A percentile compares a stretch with the other conserved stretches of the same genome.
Conservation (phyloP, 2,329 filamentous ascomycete genomes). For the Fusarium abutilonis region DNA sequence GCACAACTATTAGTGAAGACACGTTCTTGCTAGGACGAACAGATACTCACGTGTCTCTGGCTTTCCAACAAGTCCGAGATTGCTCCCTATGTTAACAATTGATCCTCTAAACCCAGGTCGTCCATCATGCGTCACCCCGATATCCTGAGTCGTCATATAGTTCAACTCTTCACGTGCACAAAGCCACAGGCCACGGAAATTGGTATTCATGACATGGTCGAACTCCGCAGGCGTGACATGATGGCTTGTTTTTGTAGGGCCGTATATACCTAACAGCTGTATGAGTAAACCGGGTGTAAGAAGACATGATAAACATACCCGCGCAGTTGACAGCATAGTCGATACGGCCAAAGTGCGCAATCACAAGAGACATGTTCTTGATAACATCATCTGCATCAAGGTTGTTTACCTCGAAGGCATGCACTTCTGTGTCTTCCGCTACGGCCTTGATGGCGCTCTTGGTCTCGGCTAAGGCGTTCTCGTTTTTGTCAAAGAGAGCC, state of each 20-base stretch:
- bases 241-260: conserved; percentile 50
- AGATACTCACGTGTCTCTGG: conserved; percentile 52
- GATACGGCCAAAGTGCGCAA: conserved; percentile 52
- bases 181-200: conserved; percentile 58
- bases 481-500: conserved; percentile 53
- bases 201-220: conserved; percentile 54
- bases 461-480: conserved; percentile 48
- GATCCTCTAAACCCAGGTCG: conserved; percentile 51
- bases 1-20: background rate
- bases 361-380: conserved; percentile 46
- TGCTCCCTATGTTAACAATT: conserved; percentile 58
- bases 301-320: conserved; percentile 39
- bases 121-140: conserved; percentile 54
- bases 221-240: conserved; percentile 52
- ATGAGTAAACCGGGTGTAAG: background rate
- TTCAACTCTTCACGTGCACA: conserved; percentile 55
- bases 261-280: conserved; percentile 49
- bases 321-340: conserved; percentile 60
- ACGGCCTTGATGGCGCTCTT: conserved; percentile 7
- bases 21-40: rapidly evolving
- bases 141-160: conserved; percentile 57
- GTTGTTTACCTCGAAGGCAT: conserved; percentile 49
- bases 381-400: conserved; percentile 49
- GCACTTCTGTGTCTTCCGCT: conserved; percentile 20
- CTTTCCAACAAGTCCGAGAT: conserved; percentile 55